Conservation (phyloP, 345 rosid species). For the Psidium friedrichsthalianum region DNA sequence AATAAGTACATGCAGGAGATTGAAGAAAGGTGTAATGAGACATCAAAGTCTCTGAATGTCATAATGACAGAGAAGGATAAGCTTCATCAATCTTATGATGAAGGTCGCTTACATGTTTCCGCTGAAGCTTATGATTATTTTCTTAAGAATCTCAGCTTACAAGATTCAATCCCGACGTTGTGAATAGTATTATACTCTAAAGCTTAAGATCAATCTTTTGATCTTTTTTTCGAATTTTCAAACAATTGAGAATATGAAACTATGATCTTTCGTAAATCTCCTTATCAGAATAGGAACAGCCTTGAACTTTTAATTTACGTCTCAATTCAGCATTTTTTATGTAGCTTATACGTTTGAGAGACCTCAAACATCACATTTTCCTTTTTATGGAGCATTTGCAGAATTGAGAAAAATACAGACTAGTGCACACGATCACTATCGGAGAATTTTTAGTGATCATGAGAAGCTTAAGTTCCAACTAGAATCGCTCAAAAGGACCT, state of each 20-base stretch:
- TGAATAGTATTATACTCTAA: background rate
- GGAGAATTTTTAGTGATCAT: constrained; percentile 67
- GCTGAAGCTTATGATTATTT: background rate
- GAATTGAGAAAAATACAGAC: constrained; percentile 72
- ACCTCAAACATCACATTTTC: too few species aligned
- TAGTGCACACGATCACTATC: constrained; percentile 66
- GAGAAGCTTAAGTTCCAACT: constrained; percentile 71
- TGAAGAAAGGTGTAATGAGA: constrained; percentile 42
- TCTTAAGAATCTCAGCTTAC: background rate
- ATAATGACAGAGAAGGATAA: constrained; percentile 67
- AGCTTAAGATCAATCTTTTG: too few species aligned
- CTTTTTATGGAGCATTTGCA: constrained; percentile 14
- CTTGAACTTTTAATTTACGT: background rate
- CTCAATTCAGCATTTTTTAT: background rate
- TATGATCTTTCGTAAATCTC: background rate
- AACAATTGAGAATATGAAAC: background rate
- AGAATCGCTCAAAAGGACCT: constrained; percentile 73
- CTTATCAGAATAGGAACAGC: background rate
- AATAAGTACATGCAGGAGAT: constrained; percentile 39
- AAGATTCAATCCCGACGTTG: background rate
- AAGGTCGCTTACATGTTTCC: constrained; percentile 32
- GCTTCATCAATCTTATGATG: constrained; percentile 64
- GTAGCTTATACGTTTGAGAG: background rate
- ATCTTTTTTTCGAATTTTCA: background rate
- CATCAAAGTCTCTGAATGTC: constrained; percentile 26